Conservation (phyloP, 192 early-diverging fungal genomes). For the Coemansia brasiliensis region DNA sequence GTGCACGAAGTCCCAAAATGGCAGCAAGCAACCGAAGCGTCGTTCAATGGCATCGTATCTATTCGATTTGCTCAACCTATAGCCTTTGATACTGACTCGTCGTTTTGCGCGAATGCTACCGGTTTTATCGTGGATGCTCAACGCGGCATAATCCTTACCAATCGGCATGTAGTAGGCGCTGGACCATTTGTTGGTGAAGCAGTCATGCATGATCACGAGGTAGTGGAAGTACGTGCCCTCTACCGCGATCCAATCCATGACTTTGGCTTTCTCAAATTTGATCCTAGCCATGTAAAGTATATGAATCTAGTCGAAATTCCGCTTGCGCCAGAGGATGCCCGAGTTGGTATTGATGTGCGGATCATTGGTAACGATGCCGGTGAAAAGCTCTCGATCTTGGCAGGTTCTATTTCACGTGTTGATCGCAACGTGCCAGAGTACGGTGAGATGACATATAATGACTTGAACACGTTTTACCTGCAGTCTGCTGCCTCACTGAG, state of each 20-base stretch:
- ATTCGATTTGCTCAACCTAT: constrained; percentile 37
- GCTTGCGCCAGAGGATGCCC: constrained; percentile 66
- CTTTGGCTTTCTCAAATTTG: constrained; percentile 80
- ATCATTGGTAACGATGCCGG: constrained; percentile 82
- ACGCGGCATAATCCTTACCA: constrained; percentile 73
- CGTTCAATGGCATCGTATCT: constrained; percentile 42
- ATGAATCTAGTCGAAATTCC: constrained; percentile 69
- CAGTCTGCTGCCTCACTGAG: constrained; percentile 73
- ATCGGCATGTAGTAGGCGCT: constrained; percentile 75
- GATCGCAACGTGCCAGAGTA: constrained; percentile 75
- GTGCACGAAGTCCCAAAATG: constrained; percentile 28
- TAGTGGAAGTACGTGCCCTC: constrained; percentile 67
- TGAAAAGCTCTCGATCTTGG: constrained; percentile 76
- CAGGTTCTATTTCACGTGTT: constrained; percentile 70
- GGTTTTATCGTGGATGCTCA: constrained; percentile 78
- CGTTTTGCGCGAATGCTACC: constrained; percentile 54
- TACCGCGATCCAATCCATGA: constrained; percentile 84
- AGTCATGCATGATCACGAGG: constrained; percentile 75
- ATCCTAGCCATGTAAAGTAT: constrained; percentile 66
- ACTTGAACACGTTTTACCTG: constrained; percentile 82
- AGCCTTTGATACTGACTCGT: constrained; percentile 33
- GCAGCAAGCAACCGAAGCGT: constrained; percentile 32
- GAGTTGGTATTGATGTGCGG: constrained; percentile 74
- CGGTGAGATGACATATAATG: constrained; percentile 68
- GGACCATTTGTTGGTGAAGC: constrained; percentile 74